Conservation (phyloP, 2,329 filamentous ascomycete genomes). For the Plectosphaerella sp. region DNA sequence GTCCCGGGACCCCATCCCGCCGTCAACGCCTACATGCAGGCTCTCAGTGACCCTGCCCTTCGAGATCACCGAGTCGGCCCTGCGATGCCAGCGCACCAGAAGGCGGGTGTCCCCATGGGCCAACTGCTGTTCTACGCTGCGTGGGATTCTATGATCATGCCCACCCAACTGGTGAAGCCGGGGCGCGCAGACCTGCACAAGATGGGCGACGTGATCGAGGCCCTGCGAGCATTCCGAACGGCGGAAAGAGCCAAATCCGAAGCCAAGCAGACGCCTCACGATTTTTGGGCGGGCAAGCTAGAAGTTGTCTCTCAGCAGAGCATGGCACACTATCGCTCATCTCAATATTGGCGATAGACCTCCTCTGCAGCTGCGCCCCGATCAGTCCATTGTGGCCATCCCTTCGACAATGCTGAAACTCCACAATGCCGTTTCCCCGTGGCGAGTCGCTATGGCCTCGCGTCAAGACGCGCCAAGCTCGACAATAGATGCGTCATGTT, state of each 20-base stretch:
- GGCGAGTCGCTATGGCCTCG: background rate
- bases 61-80: constrained; percentile 34
- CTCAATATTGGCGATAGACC: constrained; percentile 1
- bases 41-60: constrained; percentile 31
- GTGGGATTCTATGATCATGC: constrained; percentile 45
- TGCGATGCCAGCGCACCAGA: constrained; percentile 43
- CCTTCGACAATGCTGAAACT: background rate
- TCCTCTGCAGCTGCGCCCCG: background rate
- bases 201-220: constrained; percentile 40
- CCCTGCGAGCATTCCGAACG: constrained; percentile 33
- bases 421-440: background rate
- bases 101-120: constrained; percentile 41
- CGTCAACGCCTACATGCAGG: constrained; percentile 42
- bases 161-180: constrained; percentile 22
- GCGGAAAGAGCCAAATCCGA: constrained; percentile 23
- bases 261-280: constrained; percentile 19
- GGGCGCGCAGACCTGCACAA: constrained; percentile 20
- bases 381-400: background rate
- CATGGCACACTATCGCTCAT: constrained; percentile 10
- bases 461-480: too few species aligned
- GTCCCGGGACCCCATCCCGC: constrained; percentile 26
- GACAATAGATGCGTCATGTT: too few species aligned
- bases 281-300: constrained; percentile 32
- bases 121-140: constrained; percentile 44
- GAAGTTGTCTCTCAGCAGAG: constrained; percentile 22